phyloP scores from a whole-genome alignment of 2,329 filamentous ascomycete species.

The Pseudocercospora macadamiae region DNA sequence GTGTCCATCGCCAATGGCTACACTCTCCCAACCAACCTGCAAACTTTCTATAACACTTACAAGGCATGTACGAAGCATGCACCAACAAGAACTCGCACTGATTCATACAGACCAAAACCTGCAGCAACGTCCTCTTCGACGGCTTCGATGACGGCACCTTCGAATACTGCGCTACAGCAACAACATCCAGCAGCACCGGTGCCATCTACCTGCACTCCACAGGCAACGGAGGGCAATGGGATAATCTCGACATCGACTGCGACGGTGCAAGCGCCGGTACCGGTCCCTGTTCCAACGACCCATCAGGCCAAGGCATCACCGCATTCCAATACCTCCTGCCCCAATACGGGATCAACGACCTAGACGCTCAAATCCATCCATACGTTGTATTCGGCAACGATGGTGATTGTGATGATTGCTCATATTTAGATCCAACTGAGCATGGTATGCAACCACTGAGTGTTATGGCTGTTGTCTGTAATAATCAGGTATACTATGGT shows the following conservation, averaged over 20 bases:
- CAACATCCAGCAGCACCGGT: neutral
- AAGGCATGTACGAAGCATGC: neutral
- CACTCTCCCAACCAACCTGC: neutral
- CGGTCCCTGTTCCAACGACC: conserved; percentile 26
- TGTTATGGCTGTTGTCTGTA: conserved; percentile 60
- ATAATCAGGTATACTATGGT: conserved; percentile 57
- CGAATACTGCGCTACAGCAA: conserved; percentile 2
- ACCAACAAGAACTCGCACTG: too few species aligned
- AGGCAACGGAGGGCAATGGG: conserved; percentile 45
- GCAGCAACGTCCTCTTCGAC: conserved; percentile 5
- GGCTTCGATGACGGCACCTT: conserved; percentile 8
- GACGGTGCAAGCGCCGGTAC: conserved; percentile 46
- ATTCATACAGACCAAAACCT: neutral
- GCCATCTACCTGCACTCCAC: conserved; percentile 50
- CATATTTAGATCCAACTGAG: conserved; percentile 9
- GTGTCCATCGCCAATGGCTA: neutral
- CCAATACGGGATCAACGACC: conserved; percentile 43
- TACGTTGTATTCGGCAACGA: conserved; percentile 60
- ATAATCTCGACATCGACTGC: conserved; percentile 63
- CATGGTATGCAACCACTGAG: conserved; percentile 54
- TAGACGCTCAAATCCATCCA: conserved; percentile 55
- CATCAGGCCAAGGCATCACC: conserved; percentile 51
- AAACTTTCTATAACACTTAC: conserved; percentile 5
- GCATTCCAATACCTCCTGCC: conserved; percentile 42
- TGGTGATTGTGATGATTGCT: conserved; percentile 29